phyloP scores from a whole-genome alignment of 257 asterid species.

The Orobanche coerulescens region DNA sequence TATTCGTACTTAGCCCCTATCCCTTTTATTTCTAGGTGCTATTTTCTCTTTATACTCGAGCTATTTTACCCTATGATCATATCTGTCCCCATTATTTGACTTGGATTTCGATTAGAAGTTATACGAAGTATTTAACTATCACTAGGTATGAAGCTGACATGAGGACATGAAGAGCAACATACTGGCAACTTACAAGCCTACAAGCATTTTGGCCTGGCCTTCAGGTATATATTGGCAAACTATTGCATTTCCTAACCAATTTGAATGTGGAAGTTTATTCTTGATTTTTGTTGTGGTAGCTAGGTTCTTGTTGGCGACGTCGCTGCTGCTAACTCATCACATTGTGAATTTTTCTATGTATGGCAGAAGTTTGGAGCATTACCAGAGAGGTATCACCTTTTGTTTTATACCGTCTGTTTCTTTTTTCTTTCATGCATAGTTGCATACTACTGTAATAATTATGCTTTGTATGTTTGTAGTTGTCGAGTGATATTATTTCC shows the following conservation, averaged over 20 bases:
- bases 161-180: conserved; percentile 94
- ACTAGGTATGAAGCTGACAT: conserved; percentile 97
- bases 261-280: conserved; percentile 16
- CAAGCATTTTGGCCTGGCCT: conserved; percentile 99
- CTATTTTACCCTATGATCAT: too few relatives aligned
- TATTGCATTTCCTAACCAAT: too few relatives aligned
- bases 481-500: neutral
- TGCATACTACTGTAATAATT: neutral
- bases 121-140: conserved; percentile 6
- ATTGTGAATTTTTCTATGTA: conserved; percentile 72
- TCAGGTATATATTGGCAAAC: too few relatives aligned
- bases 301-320: conserved; percentile 92
- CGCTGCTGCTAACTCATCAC: conserved; percentile 87
- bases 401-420: conserved; percentile 6
- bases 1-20: neutral
- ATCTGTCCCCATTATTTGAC: too few relatives aligned
- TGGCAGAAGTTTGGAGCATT: conserved; percentile 84
- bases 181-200: conserved; percentile 97
- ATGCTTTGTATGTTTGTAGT: neutral
- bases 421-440: neutral
- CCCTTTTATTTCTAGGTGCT: neutral
- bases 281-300: conserved; percentile 26
- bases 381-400: conserved; percentile 89
- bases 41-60: too few relatives aligned
- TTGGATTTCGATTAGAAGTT: too few relatives aligned